phyloP scores from a whole-genome alignment of 1,284 basidiomycete genomes.

The Golubevia pallescens region DNA sequence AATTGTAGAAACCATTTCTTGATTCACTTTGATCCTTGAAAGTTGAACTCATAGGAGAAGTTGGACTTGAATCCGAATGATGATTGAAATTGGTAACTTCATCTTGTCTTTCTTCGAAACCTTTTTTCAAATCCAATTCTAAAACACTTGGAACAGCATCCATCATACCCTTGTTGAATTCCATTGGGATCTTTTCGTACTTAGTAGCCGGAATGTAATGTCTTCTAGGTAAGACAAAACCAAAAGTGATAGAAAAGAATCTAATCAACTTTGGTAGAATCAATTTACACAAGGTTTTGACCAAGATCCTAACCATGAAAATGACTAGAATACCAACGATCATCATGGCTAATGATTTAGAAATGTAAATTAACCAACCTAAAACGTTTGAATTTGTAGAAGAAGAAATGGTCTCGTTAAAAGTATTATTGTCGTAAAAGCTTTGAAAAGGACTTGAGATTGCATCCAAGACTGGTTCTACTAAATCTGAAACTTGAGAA shows the following conservation, averaged over 20 bases:
- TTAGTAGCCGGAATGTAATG: conserved; percentile 44
- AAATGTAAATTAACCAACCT: background rate
- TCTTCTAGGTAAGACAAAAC: conserved; percentile 41
- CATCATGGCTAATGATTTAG: background rate
- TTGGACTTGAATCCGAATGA: too few species aligned
- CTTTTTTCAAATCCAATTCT: too few species aligned
- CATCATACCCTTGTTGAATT: background rate
- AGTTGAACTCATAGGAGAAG: too few species aligned
- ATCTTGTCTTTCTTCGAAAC: too few species aligned
- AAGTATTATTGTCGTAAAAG: background rate
- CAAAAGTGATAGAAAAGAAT: conserved; percentile 29
- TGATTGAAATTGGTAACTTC: too few species aligned
- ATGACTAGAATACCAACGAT: background rate
- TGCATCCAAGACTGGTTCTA: background rate
- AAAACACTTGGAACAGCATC: too few species aligned
- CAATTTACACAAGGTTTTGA: conserved; percentile 37
- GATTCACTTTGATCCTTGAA: too few species aligned
- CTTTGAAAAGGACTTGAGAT: background rate
- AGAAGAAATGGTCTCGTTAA: background rate
- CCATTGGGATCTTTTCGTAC: conserved; percentile 33
- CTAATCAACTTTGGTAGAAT: conserved; percentile 40
- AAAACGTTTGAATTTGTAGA: too few species aligned
- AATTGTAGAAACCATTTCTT: too few species aligned
- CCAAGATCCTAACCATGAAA: conserved; percentile 13
- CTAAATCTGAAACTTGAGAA: background rate